A percentile compares a stretch with the other conserved stretches of the same genome.
These are phyloP conservation scores for Tylopilus plumbeoviolaceoides DNA, from an alignment of 768 basidiomycete genomes.

Conservation along the genomic window DNA sequence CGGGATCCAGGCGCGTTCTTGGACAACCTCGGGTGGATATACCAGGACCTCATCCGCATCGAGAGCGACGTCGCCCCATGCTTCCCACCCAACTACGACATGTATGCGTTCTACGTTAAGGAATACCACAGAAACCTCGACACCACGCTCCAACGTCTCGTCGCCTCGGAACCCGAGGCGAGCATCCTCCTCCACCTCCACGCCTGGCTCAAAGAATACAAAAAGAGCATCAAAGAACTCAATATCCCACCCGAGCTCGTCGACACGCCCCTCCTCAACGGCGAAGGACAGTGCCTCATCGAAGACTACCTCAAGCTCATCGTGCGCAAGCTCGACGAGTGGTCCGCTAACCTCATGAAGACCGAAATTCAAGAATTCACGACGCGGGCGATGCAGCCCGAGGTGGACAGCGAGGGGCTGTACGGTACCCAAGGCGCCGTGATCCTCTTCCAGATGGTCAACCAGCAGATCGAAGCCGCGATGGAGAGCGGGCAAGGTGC, in stretches of 20 bases:
- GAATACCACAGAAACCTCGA: too few relatives aligned
- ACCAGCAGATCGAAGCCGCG: too few relatives aligned
- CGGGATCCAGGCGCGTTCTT: too few relatives aligned
- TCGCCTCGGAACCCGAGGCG: conserved; percentile 92
- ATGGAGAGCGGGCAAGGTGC: too few relatives aligned
- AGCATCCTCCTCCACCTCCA: conserved; percentile 80
- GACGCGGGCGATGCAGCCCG: too few relatives aligned
- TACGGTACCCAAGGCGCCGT: conserved; percentile 91
- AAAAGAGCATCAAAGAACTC: conserved; percentile 92
- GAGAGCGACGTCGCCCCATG: conserved; percentile 86
- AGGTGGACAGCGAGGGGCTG: conserved; percentile 81
- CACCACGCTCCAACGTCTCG: too few relatives aligned
- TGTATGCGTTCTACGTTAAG: too few relatives aligned
- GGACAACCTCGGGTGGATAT: too few relatives aligned
- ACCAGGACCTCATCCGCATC: conserved; percentile 91
- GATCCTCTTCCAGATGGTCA: conserved; percentile 97
- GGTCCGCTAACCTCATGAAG: too few relatives aligned
- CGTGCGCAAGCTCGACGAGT: too few relatives aligned
- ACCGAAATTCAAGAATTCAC: too few relatives aligned
- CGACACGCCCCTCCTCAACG: conserved; percentile 87
- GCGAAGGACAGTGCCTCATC: conserved; percentile 89
- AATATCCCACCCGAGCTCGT: too few relatives aligned
- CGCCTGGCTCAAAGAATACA: conserved; percentile 95
- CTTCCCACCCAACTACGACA: conserved; percentile 91
- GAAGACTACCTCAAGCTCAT: conserved; percentile 97